Base-by-base conservation (phyloP, 2,329 filamentous ascomycete species). In the Sphaerulina musiva region DNA sequence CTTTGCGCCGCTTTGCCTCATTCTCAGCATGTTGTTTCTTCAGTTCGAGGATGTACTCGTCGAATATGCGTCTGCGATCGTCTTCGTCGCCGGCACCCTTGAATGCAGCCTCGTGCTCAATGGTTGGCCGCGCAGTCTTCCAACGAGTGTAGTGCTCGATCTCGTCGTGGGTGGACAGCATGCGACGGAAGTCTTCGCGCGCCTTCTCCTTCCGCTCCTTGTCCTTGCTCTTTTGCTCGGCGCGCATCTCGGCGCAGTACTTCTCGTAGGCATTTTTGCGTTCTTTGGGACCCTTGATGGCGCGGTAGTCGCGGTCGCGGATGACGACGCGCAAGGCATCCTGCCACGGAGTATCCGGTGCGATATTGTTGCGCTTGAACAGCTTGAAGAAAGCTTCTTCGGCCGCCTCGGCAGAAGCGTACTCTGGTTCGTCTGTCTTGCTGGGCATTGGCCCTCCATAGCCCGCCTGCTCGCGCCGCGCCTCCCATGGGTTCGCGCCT, bases 121-220 rank as follows among this genome's bases (percentile, higher is more conserved):
- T 89, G 60, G 96, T 95, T 8, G 90, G 89, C 47, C 89, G 85
- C 50, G 92, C 93, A 12, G 89, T 96, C 79, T 90, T 95, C 93
- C 93, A 98, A 58, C 90, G 86, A 41, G 92, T 96, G 72, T 95
- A 96, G 70, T 96, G 84, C 72, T 91, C 93, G 72, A 98, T 97
- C 72, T 98, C 93, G 57, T 91, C 90, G 71, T 98, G 92, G 62
- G 90, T 91, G 73, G 86, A 89, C 62, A 98, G 80, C 93, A 98
- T 98, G 52, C 85, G 91, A 63, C 87, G 86, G 72, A 98, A 98
- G 77, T 97, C 93, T 71, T 87, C 80, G 66, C 90, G 88, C 67
- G 97, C 80, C 76, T 96, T 97, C 64, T 88, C 80, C 71, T 95
- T 80, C 69, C 93, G 86, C 74, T 97, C 92, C 73, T 95, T 92